A percentile compares a stretch with the other conserved stretches of the same genome.
Evolutionary conservation across 768 basidiomycete genomes (phyloP).

Genomic region (Tylopilus plumbeoviolaceoides): DNA sequence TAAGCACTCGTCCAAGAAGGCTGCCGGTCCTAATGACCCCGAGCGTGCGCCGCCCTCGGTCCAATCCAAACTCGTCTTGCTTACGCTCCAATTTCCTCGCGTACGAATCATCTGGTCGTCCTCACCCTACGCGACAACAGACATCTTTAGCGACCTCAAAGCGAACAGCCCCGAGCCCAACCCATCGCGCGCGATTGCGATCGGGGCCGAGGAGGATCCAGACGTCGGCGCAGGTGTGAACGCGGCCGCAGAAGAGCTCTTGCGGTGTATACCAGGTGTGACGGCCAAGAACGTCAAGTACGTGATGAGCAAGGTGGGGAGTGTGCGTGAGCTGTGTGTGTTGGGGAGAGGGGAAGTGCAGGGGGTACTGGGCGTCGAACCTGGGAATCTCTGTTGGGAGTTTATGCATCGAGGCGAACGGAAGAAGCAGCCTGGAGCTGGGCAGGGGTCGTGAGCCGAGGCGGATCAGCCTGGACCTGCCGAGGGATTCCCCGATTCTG

Average conservation of each 20-base stretch:
- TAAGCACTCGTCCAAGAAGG: constrained; percentile 53
- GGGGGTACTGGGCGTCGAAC: constrained; percentile 73
- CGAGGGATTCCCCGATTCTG: too few relatives aligned
- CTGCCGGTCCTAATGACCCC: constrained; percentile 10
- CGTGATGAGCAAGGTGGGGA: constrained; percentile 78
- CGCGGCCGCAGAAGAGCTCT: constrained; percentile 73
- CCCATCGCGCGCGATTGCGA: constrained; percentile 62
- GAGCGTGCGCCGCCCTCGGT: constrained; percentile 49
- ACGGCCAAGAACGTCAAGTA: constrained; percentile 80
- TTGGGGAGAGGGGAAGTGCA: constrained; percentile 60
- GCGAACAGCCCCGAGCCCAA: constrained; percentile 76
- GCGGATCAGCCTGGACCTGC: not conserved
- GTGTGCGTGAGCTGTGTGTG: constrained; percentile 70
- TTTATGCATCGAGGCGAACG: constrained; percentile 76
- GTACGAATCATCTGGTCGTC: constrained; percentile 97
- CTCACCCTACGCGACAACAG: constrained; percentile 86
- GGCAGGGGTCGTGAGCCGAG: not conserved
- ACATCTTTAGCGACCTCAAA: constrained; percentile 93
- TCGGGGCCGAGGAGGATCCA: constrained; percentile 77
- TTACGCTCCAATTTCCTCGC: constrained; percentile 87
- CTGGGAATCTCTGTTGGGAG: constrained; percentile 73
- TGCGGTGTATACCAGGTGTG: constrained; percentile 81
- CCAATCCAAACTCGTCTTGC: constrained; percentile 89
- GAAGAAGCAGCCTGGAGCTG: not conserved
- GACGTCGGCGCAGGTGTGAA: constrained; percentile 67